Evolutionary conservation across 768 basidiomycete species (phyloP).

Genomic region (Pleurotus tuber-regium): DNA sequence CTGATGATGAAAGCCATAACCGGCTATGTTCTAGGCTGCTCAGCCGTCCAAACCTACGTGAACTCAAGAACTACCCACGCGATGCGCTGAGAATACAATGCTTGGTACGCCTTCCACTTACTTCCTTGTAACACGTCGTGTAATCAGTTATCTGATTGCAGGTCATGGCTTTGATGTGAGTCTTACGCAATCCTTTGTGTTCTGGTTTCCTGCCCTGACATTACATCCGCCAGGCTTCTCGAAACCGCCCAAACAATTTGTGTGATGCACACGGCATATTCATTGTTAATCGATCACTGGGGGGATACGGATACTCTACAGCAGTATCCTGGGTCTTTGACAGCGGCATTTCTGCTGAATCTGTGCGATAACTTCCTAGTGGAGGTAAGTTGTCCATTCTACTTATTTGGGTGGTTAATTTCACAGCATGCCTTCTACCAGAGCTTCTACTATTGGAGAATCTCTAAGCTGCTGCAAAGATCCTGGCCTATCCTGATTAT

Average conservation of each 20-base stretch:
- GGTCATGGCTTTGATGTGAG: background rate
- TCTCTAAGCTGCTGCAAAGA: background rate
- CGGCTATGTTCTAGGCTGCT: constrained; percentile 4
- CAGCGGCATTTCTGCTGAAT: background rate
- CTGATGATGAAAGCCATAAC: constrained; percentile 1
- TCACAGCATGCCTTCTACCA: background rate
- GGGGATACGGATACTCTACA: background rate
- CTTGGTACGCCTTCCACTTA: background rate
- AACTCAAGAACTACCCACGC: constrained; percentile 1
- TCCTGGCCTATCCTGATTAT: background rate
- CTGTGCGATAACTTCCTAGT: background rate
- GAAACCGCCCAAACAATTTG: constrained; percentile 5
- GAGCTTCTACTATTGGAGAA: constrained; percentile 7
- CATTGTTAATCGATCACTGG: constrained; percentile 3
- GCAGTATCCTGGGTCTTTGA: background rate
- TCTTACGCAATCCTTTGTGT: background rate
- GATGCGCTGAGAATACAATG: background rate
- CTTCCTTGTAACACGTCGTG: background rate
- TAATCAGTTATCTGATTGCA: background rate
- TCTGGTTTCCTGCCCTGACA: background rate
- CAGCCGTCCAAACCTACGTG: constrained; percentile 5
- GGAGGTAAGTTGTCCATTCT: background rate
- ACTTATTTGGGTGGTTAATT: too few species aligned
- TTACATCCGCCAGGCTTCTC: background rate
- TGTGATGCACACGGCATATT: constrained; percentile 1